Evolutionary conservation across 495 filamentous ascomycete species (phyloP).

Genomic region (Aspergillus sclerotiicarbonarius): DNA sequence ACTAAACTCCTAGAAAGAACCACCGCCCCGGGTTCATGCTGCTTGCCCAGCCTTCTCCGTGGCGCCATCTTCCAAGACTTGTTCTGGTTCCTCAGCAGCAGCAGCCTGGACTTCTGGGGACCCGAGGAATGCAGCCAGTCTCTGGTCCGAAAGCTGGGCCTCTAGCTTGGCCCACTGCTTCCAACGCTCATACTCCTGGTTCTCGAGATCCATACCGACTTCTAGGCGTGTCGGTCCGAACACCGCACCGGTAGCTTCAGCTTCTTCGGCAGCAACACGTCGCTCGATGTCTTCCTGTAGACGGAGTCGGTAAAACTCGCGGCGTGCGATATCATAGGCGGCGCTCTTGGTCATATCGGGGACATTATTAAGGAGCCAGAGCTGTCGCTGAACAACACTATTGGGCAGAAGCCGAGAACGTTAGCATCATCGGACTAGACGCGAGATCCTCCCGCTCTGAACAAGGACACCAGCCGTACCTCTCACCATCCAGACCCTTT

Average conservation of each 20-base stretch:
- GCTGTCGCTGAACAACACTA: slow-evolving; percentile 90
- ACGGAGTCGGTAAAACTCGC: slow-evolving; percentile 85
- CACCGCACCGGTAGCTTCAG: slow-evolving; percentile 75
- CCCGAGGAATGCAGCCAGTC: slow-evolving; percentile 28
- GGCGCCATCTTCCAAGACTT: not conserved
- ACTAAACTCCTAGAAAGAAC: slow-evolving; percentile 3
- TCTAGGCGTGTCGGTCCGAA: slow-evolving; percentile 75
- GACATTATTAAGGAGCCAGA: slow-evolving; percentile 73
- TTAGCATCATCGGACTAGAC: slow-evolving; percentile 19
- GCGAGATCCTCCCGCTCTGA: not conserved
- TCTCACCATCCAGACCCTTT: slow-evolving; percentile 80
- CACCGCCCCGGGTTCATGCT: slow-evolving; percentile 5
- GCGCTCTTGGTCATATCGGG: slow-evolving; percentile 55
- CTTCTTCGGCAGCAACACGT: slow-evolving; percentile 85
- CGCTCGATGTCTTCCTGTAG: slow-evolving; percentile 79
- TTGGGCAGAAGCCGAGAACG: not conserved
- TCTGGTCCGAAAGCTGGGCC: slow-evolving; percentile 36
- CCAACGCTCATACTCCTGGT: slow-evolving; percentile 74
- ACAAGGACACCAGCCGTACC: slow-evolving; percentile 48
- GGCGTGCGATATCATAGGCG: slow-evolving; percentile 86
- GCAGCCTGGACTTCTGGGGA: slow-evolving; percentile 29
- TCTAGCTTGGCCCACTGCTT: slow-evolving; percentile 70
- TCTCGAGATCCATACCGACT: slow-evolving; percentile 79
- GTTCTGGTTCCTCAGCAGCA: slow-evolving; percentile 15
- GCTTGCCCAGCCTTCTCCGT: not conserved